These are phyloP conservation scores for Paraphoma chrysanthemicola DNA, from an alignment of 2,329 filamentous ascomycete genomes.

Conservation along the genomic window DNA sequence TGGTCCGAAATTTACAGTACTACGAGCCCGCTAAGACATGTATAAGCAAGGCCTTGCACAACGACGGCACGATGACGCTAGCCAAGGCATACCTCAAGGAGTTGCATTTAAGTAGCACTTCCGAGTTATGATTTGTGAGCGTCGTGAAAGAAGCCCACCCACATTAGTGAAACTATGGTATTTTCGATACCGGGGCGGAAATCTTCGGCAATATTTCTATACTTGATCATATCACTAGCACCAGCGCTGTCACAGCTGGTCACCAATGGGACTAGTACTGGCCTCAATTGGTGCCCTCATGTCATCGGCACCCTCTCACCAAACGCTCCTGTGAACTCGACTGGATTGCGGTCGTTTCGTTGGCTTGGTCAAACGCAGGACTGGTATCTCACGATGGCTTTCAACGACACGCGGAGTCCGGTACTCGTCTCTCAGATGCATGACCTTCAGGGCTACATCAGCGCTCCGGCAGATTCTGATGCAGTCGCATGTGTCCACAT, in stretches of 20 bases:
- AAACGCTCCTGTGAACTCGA: constrained; percentile 1
- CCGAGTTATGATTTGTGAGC: too few species aligned
- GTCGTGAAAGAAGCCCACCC: background rate
- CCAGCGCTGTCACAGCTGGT: background rate
- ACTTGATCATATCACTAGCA: background rate
- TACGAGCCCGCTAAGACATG: too few species aligned
- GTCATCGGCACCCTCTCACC: background rate
- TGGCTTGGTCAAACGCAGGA: background rate
- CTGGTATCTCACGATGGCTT: constrained; percentile 1
- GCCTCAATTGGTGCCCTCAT: background rate
- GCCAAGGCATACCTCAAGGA: background rate
- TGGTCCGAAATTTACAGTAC: too few species aligned
- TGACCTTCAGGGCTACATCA: constrained; percentile 2
- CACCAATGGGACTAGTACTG: background rate
- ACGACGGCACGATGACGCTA: background rate
- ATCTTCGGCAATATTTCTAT: background rate
- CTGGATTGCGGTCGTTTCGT: background rate
- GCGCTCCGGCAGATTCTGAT: background rate
- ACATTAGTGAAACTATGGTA: background rate
- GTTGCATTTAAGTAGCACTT: too few species aligned
- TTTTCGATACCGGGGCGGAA: background rate
- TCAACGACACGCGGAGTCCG: constrained; percentile 1
- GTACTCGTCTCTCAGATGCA: background rate
- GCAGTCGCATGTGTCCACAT: background rate
- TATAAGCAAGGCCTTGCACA: background rate